A percentile compares a stretch with the other conserved stretches of the same genome.
These are phyloP conservation scores for Talaromyces borbonicus DNA, from an alignment of 495 filamentous ascomycete species.

Conservation along the genomic window DNA sequence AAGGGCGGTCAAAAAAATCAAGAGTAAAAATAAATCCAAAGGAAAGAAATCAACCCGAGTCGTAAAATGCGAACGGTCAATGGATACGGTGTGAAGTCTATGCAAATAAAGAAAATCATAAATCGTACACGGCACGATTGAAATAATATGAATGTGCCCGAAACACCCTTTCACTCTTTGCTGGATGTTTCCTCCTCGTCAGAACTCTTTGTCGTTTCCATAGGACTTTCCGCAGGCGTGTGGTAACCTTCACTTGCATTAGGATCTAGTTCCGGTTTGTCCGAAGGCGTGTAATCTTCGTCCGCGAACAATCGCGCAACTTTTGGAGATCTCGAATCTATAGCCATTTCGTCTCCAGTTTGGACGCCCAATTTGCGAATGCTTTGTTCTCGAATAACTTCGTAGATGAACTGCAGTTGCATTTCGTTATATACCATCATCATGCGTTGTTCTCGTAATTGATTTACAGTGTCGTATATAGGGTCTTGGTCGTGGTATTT, in stretches of 20 bases:
- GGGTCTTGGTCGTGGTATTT: conserved; percentile 41
- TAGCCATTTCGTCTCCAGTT: conserved; percentile 9
- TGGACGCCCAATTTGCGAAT: conserved; percentile 37
- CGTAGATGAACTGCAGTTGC: conserved; percentile 86
- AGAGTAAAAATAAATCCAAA: too few relatives aligned
- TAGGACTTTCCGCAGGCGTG: conserved; percentile 21
- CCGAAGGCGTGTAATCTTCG: conserved; percentile 21
- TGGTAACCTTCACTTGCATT: conserved; percentile 17
- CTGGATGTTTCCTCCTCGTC: conserved; percentile 24
- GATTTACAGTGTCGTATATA: conserved; percentile 67
- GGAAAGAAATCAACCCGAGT: too few relatives aligned
- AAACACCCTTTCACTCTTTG: not conserved
- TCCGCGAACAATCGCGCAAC: conserved; percentile 29
- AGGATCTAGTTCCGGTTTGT: conserved; percentile 33
- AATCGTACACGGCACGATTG: not conserved
- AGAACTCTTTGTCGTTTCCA: conserved; percentile 23
- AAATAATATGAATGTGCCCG: too few relatives aligned
- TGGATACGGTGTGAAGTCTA: not conserved
- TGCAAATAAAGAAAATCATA: conserved; percentile 2
- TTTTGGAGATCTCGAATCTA: conserved; percentile 31
- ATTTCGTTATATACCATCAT: conserved; percentile 90
- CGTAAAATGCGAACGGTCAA: too few relatives aligned
- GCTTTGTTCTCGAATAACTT: conserved; percentile 68
- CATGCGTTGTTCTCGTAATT: conserved; percentile 78
- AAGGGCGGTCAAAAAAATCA: too few relatives aligned